A percentile compares a stretch with the other conserved stretches of the same genome.
These are phyloP conservation scores for Ophiosphaerella narmari DNA, from an alignment of 2,329 filamentous ascomycete genomes.

Conservation along the genomic window DNA sequence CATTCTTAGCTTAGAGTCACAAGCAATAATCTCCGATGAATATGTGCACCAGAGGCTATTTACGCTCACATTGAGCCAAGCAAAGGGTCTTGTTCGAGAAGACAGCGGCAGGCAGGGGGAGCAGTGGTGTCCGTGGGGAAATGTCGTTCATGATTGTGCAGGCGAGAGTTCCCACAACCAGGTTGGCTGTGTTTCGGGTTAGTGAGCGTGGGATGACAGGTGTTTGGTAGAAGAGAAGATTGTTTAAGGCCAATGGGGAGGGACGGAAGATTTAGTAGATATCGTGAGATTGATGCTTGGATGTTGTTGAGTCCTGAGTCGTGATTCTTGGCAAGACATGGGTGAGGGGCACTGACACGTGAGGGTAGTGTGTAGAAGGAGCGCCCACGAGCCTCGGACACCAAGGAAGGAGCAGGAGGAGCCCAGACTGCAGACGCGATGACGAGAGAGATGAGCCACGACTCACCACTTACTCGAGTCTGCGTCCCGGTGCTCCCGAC, in stretches of 20 bases:
- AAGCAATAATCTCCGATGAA: too few relatives aligned
- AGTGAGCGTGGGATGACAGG: slow-evolving; percentile 3
- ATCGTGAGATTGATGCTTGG: neutral
- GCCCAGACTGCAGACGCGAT: too few relatives aligned
- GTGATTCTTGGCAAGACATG: neutral
- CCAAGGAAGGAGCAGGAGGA: too few relatives aligned
- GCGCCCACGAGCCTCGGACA: too few relatives aligned
- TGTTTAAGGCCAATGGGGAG: neutral
- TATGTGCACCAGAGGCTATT: too few relatives aligned
- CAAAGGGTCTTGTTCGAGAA: neutral
- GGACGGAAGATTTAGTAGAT: neutral
- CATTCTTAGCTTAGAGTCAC: too few relatives aligned
- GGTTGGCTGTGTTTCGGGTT: slow-evolving; percentile 5
- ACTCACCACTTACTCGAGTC: neutral
- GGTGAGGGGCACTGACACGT: too few relatives aligned
- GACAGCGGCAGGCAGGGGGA: neutral
- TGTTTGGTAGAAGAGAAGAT: neutral
- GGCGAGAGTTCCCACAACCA: neutral
- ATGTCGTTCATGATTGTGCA: neutral
- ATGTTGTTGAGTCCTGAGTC: neutral
- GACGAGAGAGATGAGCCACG: too few relatives aligned
- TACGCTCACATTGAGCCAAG: neutral
- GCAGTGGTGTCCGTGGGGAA: neutral
- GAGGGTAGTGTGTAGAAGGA: neutral
- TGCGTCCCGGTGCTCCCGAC: neutral